Evolutionary conservation across 768 basidiomycete species (phyloP), one percentile per base, ranked within the genome.

Genomic region (Psilocybe tampanensis): DNA sequence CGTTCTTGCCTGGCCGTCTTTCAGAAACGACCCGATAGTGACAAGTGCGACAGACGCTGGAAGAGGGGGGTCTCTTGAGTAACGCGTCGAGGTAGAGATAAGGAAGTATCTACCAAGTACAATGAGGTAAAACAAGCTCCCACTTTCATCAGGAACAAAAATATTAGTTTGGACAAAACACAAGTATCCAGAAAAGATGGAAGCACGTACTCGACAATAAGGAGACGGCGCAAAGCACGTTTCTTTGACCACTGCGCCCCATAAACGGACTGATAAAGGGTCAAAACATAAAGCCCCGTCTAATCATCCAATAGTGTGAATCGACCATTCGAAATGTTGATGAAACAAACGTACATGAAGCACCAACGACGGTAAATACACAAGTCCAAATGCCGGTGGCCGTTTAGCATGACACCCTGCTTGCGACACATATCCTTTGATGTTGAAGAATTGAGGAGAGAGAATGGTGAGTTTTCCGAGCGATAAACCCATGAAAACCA

Each of bases 41-140:
- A 68, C 71, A 42, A 76, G 69, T 24, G 61, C 63, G 11, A 76
- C 66, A 12, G 73, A 69, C 26, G 66, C 75, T 77, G 44, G 17
- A 34, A 13, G 23, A 26, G 15, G 4, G 8, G 29, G 19, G 7
- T 13, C 13, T 23, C 19, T 43, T 33, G 29, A 22, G 22, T 9
- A 24, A 15, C 8, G 24, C 36, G 11, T 12, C 41, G 36, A 17
- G 15, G 11, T 1, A 15, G 22, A 15, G 4, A 26, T 2, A 21
- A 32, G 22, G 48, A 47, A 34, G 21, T 22, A 39, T 52, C 17
- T 58, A 61, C 76, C 67, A 26, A 77, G 71, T 12, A 76, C 74
- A 6, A 79, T 69, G 26, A 76, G 66, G 58, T 76, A 79, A 51
- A 77, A 77, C 34, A 76, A 66, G n/a, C 77, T 76, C 8, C 76